phyloP scores from a whole-genome alignment of 108 stramenopile species.

The Chaetoceros tenuissimus region DNA sequence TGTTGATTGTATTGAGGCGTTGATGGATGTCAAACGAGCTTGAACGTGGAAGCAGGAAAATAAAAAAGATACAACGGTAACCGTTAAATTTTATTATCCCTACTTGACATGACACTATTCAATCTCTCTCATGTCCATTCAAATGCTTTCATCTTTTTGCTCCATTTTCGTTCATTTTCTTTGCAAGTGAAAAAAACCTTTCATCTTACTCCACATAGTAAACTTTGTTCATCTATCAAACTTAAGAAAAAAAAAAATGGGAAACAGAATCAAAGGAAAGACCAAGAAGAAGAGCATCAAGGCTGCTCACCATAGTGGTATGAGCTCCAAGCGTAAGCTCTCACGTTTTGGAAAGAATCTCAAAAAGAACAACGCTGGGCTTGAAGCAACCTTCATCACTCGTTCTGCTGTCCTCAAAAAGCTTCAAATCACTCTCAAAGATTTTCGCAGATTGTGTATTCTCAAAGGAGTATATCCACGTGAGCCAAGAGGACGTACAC shows the following conservation, averaged over 20 bases:
- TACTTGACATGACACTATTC: too few species aligned
- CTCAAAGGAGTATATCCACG: slow-evolving; percentile 99
- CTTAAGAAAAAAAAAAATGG: slow-evolving; percentile 45
- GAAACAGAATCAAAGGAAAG: slow-evolving; percentile 83
- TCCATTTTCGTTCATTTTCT: too few species aligned
- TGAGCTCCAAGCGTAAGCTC: slow-evolving; percentile 89
- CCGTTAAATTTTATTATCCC: too few species aligned
- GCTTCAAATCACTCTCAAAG: slow-evolving; percentile 92
- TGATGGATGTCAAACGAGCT: too few species aligned
- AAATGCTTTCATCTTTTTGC: too few species aligned
- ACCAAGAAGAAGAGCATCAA: slow-evolving; percentile 86
- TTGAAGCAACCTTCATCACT: slow-evolving; percentile 93
- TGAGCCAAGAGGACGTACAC: slow-evolving; percentile 79
- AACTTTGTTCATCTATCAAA: too few species aligned
- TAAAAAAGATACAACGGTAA: too few species aligned
- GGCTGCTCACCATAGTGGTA: slow-evolving; percentile 77
- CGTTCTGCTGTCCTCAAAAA: slow-evolving; percentile 82
- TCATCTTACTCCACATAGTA: too few species aligned
- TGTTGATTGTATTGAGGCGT: too few species aligned
- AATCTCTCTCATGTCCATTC: too few species aligned
- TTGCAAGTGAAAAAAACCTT: too few species aligned
- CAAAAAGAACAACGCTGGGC: slow-evolving; percentile 85
- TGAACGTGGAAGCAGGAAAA: too few species aligned
- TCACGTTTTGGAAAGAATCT: slow-evolving; percentile 92
- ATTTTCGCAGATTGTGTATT: slow-evolving; percentile 98